Evolutionary conservation across 1,139 yeast species (phyloP).

Genomic region (Protomyces gravidus): DNA sequence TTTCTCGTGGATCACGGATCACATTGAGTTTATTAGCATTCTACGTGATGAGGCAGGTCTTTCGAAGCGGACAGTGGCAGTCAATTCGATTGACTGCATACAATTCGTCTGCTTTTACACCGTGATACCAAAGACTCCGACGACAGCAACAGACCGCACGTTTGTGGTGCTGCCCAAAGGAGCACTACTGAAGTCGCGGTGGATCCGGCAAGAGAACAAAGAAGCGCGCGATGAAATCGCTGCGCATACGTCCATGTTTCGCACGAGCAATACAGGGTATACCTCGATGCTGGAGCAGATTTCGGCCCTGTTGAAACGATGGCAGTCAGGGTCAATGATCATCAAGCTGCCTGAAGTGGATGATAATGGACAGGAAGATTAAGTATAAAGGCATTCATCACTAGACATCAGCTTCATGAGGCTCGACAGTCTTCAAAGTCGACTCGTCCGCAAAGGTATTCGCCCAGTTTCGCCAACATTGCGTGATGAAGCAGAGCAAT

Average conservation of each 20-base stretch:
- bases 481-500: not conserved
- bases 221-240: conserved; percentile 33
- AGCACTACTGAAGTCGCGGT: conserved; percentile 30
- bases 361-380: too few relatives aligned
- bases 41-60: conserved; percentile 29
- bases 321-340: not conserved
- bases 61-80: conserved; percentile 26
- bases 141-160: conserved; percentile 27
- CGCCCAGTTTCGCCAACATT: not conserved
- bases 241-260: conserved; percentile 33
- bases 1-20: conserved; percentile 33
- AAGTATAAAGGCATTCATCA: too few relatives aligned
- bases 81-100: conserved; percentile 30
- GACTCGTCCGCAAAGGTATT: not conserved
- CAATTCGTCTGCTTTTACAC: conserved; percentile 11
- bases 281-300: conserved; percentile 27
- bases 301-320: not conserved
- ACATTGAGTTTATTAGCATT: conserved; percentile 32
- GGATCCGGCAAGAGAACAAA: conserved; percentile 31
- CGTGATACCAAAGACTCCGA: not conserved
- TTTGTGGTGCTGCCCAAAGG: conserved; percentile 34
- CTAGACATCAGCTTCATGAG: too few relatives aligned
- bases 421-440: too few relatives aligned
- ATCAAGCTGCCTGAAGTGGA: too few relatives aligned
- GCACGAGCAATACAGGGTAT: conserved; percentile 30